Evolutionary conservation across 768 basidiomycete genomes (phyloP), one percentile per base, ranked within the genome.

Genomic region (Strobilomyces confusus): DNA sequence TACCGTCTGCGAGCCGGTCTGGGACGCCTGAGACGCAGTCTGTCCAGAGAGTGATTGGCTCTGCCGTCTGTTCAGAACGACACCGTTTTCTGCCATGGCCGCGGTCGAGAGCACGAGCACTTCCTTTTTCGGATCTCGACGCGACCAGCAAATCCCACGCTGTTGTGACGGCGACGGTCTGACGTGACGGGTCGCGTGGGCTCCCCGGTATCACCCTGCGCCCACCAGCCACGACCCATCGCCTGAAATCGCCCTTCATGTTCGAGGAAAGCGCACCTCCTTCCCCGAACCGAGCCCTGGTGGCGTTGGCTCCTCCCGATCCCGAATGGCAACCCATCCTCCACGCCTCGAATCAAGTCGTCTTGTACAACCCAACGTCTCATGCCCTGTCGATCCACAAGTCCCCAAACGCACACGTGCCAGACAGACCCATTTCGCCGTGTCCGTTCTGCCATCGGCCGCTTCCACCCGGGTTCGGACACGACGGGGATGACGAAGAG

Each of bases 351-450:
- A 88, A 90, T 68, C 89, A 92, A 62, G 84, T 93, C 33, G 92
- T 94, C 15, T 77, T 93, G 9, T 94, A 92, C 72, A 90, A 94
- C 64, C 84, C 92, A 0, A 84, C 80, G 2, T 91, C 87, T 1
- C 91, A 93, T 64, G 90, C 91, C 2, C 73, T 94, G 20, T 80
- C 90, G 17, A 86, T 91, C 53, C 75, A 75, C 46, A 57, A 58
- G 41, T 70, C 71, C 30, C 64, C 73, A 34, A 53, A 45, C 50
- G 38, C 58, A 5, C 54, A 55, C 48, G 42, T 61, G 20, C 51
- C 74, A 29, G 56, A 67, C 48, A 50, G 62, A 40, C 45, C 64
- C 38, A 55, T 37, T 42, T 63, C 71, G 29, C 61, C 66, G 4
- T 93, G 91, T 70, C 90, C 90, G 5, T 89, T 87, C 58, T 92